A percentile compares a stretch with the other conserved stretches of the same genome.
Evolutionary conservation across 176 grass and related monocot species (phyloP).

Genomic region (Carex kokanica): DNA sequence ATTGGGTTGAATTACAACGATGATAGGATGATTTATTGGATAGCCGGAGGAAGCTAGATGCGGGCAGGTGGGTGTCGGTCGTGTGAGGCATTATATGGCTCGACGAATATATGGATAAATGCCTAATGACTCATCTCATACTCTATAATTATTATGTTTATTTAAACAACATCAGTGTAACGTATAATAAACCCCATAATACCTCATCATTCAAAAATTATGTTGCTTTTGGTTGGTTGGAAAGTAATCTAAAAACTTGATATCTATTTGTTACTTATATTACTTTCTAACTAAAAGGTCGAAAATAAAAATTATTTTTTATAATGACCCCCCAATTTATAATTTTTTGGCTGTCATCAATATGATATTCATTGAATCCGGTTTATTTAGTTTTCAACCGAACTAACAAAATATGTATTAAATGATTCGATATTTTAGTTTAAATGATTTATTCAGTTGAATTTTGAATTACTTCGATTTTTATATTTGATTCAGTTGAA

Average conservation of each 20-base stretch:
- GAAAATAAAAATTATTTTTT: neutral
- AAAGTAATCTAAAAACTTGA: neutral
- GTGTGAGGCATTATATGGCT: neutral
- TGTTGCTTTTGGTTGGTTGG: neutral
- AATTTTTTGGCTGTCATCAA: neutral
- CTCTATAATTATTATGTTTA: neutral
- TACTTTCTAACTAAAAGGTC: neutral
- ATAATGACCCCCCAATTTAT: neutral
- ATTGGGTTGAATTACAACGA: neutral
- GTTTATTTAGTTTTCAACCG: too few relatives aligned
- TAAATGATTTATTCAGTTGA: too few relatives aligned
- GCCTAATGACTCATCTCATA: neutral
- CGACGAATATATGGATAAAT: neutral
- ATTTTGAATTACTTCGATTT: too few relatives aligned
- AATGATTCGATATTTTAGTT: too few relatives aligned
- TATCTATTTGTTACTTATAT: neutral
- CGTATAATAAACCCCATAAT: constrained; percentile 2
- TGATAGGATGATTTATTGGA: neutral
- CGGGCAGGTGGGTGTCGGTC: neutral
- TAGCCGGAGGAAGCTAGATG: neutral
- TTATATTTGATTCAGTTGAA: too few relatives aligned
- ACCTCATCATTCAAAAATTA: neutral
- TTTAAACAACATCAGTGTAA: neutral
- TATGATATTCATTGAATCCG: too few relatives aligned
- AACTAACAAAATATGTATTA: too few relatives aligned